Evolutionary conservation across 106 monocot genomes (phyloP).

Genomic region (Chionographis japonica): DNA sequence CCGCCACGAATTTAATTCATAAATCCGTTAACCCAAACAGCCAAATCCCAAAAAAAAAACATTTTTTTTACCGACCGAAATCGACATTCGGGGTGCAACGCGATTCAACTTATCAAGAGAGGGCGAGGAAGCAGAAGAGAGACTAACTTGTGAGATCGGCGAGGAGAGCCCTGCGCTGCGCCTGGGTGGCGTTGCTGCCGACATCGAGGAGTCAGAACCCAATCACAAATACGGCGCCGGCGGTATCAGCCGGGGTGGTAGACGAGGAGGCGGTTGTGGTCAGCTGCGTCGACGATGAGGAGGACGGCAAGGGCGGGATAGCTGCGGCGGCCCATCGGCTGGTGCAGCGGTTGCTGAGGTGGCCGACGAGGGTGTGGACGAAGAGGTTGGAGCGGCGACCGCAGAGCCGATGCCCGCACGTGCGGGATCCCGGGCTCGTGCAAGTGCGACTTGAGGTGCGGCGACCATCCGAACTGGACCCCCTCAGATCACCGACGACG

Average conservation of each 20-base stretch:
- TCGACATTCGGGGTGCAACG: too few species aligned
- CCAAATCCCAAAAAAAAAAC: too few species aligned
- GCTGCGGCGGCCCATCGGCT: slow-evolving; percentile 45
- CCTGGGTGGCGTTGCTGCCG: slow-evolving; percentile 61
- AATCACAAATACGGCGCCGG: slow-evolving; percentile 33
- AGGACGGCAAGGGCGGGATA: slow-evolving; percentile 51
- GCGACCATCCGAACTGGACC: slow-evolving; percentile 76
- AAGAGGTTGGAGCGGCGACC: slow-evolving; percentile 65
- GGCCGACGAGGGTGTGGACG: slow-evolving; percentile 72
- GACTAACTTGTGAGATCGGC: slow-evolving; percentile 51
- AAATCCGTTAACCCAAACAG: too few species aligned
- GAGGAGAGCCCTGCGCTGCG: slow-evolving; percentile 59
- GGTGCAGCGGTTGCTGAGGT: slow-evolving; percentile 42
- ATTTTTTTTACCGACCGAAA: too few species aligned
- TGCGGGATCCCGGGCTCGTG: slow-evolving; percentile 79
- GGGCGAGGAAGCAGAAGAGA: not conserved
- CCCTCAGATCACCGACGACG: slow-evolving; percentile 55
- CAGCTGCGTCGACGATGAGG: slow-evolving; percentile 49
- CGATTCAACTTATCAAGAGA: not conserved
- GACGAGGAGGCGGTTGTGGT: slow-evolving; percentile 47
- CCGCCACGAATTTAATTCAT: too few species aligned
- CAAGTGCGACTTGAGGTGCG: slow-evolving; percentile 70
- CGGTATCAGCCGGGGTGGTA: slow-evolving; percentile 17
- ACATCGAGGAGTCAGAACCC: slow-evolving; percentile 74
- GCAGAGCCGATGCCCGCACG: slow-evolving; percentile 70